Percentiles rank a stretch among this genome's conserved stretches.
phyloP scores from a whole-genome alignment of 129 eudicot genomes.

The Smallanthus sonchifolius region DNA sequence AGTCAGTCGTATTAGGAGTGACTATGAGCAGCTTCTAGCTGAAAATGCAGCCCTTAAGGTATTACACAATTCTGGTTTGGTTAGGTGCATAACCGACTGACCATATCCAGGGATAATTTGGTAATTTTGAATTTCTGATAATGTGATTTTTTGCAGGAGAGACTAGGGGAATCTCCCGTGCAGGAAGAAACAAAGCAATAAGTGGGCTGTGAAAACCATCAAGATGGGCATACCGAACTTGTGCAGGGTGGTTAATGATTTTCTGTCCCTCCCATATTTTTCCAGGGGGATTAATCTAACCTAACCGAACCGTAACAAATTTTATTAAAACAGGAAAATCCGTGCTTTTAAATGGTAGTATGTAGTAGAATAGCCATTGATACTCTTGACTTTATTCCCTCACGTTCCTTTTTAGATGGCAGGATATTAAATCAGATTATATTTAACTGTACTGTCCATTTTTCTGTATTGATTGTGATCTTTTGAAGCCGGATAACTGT shows the following conservation, averaged over 20 bases:
- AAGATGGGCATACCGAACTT: conserved; percentile 30
- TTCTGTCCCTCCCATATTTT: conserved; percentile 10
- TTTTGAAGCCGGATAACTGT: neutral
- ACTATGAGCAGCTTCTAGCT: conserved; percentile 65
- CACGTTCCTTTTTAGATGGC: conserved; percentile 21
- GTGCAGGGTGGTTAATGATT: conserved; percentile 37
- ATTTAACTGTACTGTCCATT: conserved; percentile 26
- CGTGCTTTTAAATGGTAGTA: conserved; percentile 25
- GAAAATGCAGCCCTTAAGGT: conserved; percentile 85
- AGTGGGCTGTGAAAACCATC: conserved; percentile 27
- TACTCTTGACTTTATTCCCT: conserved; percentile 31
- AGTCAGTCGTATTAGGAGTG: conserved; percentile 59
- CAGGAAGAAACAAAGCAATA: conserved; percentile 41
- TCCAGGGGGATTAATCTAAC: conserved; percentile 42
- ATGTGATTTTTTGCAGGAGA: conserved; percentile 34
- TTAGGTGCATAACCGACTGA: neutral
- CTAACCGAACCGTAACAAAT: neutral
- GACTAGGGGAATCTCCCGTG: conserved; percentile 58
- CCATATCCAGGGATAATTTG: neutral
- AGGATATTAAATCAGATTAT: conserved; percentile 18
- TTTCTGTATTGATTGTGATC: conserved; percentile 21
- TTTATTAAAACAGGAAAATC: conserved; percentile 12
- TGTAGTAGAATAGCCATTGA: conserved; percentile 44
- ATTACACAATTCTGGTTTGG: neutral
- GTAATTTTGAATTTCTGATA: conserved; percentile 3